Conservation (phyloP, 331 rosid genomes). For the Prunus yedoensis region DNA sequence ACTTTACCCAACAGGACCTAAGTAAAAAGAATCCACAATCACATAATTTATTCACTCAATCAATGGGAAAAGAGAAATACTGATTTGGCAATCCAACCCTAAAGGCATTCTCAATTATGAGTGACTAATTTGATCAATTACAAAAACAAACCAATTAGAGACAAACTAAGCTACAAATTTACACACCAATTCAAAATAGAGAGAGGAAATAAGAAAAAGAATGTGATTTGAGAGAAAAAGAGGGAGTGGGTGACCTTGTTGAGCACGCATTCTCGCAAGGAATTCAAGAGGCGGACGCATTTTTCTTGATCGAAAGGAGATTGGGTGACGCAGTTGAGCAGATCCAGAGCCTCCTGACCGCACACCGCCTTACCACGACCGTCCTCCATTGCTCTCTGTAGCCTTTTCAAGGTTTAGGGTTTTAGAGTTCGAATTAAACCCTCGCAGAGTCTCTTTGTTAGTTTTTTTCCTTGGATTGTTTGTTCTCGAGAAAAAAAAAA, state of each 20-base stretch:
- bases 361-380: constrained; percentile 44
- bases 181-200: not conserved
- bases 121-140: not conserved
- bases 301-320: constrained; percentile 61
- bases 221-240: not conserved
- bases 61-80: not conserved
- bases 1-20: not conserved
- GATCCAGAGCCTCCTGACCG: constrained; percentile 69
- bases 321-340: constrained; percentile 73
- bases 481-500: not conserved
- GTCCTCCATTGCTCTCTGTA: constrained; percentile 38
- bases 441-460: not conserved
- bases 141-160: not conserved
- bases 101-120: not conserved
- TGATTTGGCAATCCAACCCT: not conserved
- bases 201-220: too few relatives aligned
- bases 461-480: not conserved
- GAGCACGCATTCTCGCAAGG: constrained; percentile 69
- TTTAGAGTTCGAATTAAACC: constrained; percentile 17
- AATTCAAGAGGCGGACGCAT: constrained; percentile 60
- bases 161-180: not conserved
- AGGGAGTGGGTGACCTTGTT: constrained; percentile 43
- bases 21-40: not conserved
- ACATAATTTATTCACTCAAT: not conserved
- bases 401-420: constrained; percentile 7